Base-by-base conservation (phyloP, 169 alveolate genomes). In the Condylostoma magnum region DNA sequence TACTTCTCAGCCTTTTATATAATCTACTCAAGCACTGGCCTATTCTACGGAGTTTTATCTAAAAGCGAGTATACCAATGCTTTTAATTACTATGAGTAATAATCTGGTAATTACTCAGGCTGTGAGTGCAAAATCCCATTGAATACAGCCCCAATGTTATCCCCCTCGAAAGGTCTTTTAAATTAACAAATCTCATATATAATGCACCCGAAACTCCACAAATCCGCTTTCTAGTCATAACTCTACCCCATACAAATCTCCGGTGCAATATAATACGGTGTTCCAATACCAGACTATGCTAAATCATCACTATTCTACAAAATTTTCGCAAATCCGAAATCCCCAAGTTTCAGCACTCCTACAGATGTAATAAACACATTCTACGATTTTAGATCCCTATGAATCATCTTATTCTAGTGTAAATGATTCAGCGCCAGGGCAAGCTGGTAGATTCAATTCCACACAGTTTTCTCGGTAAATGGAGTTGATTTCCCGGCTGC, bases 261-360 rank as follows among this genome's bases (percentile, higher is more conserved):
- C 2, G 95, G 97, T 20, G 94, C 86, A 44, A 92, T 60, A 67
- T 89, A 89, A 77, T 92, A 92, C 31, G 97, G 95, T 0, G 95
- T 92, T 12, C 95, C 97, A n/a, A 92, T 89, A n/a, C 92, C 80
- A 15, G 95, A 89, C 69, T 84, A 54, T 18, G 90, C 94, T 44
- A 85, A 83, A 48, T 84, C 94, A 37, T 84, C 81, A 18, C 92
- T 76, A 37, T 74, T 72, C 25, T 78, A 60, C 51, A 81, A 60
- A 37, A 84, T 82, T 69, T 80, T 86, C 41, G 91, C 86, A 6
- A 90, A 83, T 36, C 92, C 92, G 72, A 90, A 84, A 77, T 90
- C 95, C 4, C 95, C 95, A 30, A 90, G 63, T 72, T 86, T 84
- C 12, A 89, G 80, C 27, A 66, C 54, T 28, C 84, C 83, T 48